A percentile compares a stretch with the other conserved stretches of the same genome.
Evolutionary conservation across 305 asterid species (phyloP).

Genomic region (Fraxinus paxiana): DNA sequence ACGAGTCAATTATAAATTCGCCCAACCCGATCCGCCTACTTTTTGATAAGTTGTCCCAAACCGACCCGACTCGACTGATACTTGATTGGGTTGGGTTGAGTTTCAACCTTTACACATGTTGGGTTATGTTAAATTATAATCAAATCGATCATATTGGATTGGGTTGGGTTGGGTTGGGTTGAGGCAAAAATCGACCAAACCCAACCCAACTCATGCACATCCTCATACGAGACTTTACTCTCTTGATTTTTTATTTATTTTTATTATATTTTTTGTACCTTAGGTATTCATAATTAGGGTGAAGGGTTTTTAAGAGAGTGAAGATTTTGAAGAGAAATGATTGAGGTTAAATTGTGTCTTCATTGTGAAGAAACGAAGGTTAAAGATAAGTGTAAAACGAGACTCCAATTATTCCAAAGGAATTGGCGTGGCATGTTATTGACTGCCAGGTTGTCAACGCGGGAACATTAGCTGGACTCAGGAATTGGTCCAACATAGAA

Average conservation of each 20-base stretch:
- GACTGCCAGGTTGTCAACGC: not conserved
- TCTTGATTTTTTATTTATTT: not conserved
- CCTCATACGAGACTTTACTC: not conserved
- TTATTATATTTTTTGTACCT: not conserved
- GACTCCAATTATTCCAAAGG: not conserved
- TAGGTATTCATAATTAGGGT: not conserved
- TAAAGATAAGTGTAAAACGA: not conserved
- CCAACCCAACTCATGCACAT: too few relatives aligned
- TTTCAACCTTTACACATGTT: too few relatives aligned
- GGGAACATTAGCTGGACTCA: not conserved
- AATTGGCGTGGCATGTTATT: not conserved
- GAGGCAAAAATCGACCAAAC: too few relatives aligned
- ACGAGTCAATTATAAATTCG: too few relatives aligned
- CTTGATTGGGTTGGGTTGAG: too few relatives aligned
- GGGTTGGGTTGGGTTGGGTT: too few relatives aligned
- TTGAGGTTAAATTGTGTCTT: not conserved
- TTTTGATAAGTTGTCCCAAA: too few relatives aligned
- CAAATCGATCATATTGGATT: too few relatives aligned
- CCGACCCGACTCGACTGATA: too few relatives aligned
- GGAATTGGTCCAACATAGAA: not conserved
- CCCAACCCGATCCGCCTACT: too few relatives aligned
- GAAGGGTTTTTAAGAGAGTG: not conserved
- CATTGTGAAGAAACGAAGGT: not conserved
- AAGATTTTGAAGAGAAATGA: not conserved
- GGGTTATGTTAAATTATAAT: too few relatives aligned